A percentile compares a stretch with the other conserved stretches of the same genome.
phyloP scores from a whole-genome alignment of 106 monocot genomes.

The Dioscorea zingiberensis region DNA sequence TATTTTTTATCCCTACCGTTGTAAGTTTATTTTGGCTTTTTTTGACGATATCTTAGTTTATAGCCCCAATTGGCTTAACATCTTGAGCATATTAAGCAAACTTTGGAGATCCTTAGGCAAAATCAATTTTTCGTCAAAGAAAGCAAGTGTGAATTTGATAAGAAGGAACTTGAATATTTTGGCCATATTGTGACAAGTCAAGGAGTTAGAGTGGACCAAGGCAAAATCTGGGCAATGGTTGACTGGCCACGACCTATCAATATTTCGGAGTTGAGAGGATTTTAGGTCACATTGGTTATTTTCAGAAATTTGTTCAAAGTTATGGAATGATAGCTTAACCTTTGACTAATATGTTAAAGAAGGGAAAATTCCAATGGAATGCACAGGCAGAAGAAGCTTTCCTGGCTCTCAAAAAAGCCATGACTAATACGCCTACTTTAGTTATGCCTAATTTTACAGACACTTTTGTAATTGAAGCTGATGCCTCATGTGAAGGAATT shows the following conservation, averaged over 20 bases:
- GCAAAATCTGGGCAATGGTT: no score
- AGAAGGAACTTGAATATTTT: conserved; percentile 10
- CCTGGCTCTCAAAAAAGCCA: neutral
- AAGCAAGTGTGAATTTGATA: neutral
- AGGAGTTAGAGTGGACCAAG: conserved; percentile 2
- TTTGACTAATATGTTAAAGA: conserved; percentile 7
- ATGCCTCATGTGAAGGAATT: no score
- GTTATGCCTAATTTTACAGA: no score
- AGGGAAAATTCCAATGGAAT: conserved; percentile 5
- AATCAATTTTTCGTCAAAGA: neutral
- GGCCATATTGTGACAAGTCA: neutral
- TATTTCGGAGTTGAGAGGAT: neutral
- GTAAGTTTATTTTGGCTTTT: no score
- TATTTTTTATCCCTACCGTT: no score
- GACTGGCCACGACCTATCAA: conserved; percentile 5
- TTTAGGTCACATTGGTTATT: conserved; percentile 10
- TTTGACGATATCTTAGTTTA: no score
- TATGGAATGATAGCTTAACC: neutral
- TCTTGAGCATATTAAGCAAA: neutral
- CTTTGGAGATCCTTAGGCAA: conserved; percentile 1
- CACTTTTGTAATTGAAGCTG: no score
- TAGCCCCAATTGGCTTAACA: no score
- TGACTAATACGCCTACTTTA: no score
- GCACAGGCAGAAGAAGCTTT: neutral
- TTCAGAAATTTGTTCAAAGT: neutral